These are phyloP conservation scores for Pythium chondricola DNA, from an alignment of 352 stramenopile species.

Conservation along the genomic window DNA sequence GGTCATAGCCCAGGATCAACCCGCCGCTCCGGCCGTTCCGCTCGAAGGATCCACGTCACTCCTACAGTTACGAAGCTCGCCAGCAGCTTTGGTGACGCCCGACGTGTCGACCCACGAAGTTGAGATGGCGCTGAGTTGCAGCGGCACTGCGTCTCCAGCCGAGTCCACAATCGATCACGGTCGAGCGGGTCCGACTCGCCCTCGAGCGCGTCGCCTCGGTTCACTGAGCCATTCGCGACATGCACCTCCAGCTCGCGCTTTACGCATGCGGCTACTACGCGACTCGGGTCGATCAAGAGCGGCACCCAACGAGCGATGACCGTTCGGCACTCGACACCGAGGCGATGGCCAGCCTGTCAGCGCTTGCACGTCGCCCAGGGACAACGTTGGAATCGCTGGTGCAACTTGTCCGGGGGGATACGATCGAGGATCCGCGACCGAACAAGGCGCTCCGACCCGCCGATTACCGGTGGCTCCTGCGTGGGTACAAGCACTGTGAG, in stretches of 20 bases:
- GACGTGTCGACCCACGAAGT: neutral
- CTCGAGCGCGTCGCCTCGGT: too few relatives aligned
- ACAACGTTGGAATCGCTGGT: neutral
- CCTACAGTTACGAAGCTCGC: too few relatives aligned
- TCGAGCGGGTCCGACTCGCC: too few relatives aligned
- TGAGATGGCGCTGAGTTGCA: neutral
- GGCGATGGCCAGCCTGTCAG: neutral
- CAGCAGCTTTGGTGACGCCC: too few relatives aligned
- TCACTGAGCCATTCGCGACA: neutral
- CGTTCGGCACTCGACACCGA: neutral
- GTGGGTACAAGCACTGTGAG: neutral
- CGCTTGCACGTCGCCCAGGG: neutral
- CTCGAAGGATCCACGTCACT: too few relatives aligned
- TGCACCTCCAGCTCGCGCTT: neutral
- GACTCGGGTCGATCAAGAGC: neutral
- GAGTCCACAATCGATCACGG: neutral
- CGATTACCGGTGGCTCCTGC: neutral
- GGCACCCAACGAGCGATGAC: neutral
- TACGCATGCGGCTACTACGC: neutral
- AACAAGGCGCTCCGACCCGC: constrained; percentile 7
- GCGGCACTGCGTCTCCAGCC: neutral
- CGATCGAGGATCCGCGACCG: neutral
- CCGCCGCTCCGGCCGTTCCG: too few relatives aligned
- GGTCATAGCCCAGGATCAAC: too few relatives aligned
- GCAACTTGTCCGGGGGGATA: constrained; percentile 1